Percentiles rank a stretch among this genome's conserved stretches.
These are phyloP conservation scores for Hypoxylon trugodes DNA, from an alignment of 495 filamentous ascomycete species.

Conservation along the genomic window DNA sequence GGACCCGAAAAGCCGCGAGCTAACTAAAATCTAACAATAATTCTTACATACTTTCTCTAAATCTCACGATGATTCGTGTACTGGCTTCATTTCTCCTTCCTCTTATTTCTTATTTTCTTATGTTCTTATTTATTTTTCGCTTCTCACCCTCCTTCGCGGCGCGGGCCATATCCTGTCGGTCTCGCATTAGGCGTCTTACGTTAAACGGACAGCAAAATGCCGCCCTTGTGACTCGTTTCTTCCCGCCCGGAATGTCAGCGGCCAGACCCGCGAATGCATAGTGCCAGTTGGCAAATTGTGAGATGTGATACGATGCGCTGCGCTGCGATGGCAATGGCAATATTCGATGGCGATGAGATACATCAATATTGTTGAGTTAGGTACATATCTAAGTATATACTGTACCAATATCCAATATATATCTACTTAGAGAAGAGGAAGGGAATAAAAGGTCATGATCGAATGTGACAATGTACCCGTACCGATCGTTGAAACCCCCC, in stretches of 20 bases:
- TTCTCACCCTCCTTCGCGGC: slow-evolving; percentile 5
- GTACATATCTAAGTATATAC: neutral
- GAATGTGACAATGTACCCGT: neutral
- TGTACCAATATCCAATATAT: neutral
- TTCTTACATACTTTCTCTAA: no score
- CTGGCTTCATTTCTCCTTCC: no score
- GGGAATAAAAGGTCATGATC: neutral
- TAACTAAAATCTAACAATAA: no score
- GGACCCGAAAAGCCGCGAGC: slow-evolving; percentile 14
- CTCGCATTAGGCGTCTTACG: slow-evolving; percentile 38
- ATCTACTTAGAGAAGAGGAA: neutral
- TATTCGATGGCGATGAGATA: no score
- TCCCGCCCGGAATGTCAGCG: slow-evolving; percentile 35
- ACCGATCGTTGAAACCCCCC: slow-evolving; percentile 23
- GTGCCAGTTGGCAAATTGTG: slow-evolving; percentile 35
- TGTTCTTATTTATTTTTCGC: neutral
- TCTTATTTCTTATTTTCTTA: no score
- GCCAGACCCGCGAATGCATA: slow-evolving; percentile 38
- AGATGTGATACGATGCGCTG: slow-evolving; percentile 25
- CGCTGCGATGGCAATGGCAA: neutral
- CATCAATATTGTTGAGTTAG: no score
- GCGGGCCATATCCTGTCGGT: slow-evolving; percentile 15
- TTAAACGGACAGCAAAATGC: slow-evolving; percentile 31
- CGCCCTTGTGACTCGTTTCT: slow-evolving; percentile 31
- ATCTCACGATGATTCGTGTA: no score